A percentile compares a stretch with the other conserved stretches of the same genome.
Conservation (phyloP, 2,329 filamentous ascomycete genomes). For the Pestalotiopsis sp. region DNA sequence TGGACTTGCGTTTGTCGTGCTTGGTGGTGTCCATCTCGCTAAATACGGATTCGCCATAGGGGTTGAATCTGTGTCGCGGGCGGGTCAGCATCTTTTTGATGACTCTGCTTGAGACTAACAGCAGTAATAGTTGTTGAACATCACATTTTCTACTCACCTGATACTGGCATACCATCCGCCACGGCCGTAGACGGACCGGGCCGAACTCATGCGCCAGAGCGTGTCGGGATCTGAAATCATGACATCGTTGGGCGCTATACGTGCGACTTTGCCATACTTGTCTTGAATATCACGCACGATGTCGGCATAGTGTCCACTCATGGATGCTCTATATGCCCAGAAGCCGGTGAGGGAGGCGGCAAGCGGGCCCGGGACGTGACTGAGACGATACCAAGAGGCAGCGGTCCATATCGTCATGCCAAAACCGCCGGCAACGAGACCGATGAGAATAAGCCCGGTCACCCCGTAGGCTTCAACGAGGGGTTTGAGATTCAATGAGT, state of each 20-base stretch:
- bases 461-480: not conserved
- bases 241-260: constrained; percentile 9
- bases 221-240: constrained; percentile 10
- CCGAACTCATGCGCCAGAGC: constrained; percentile 10
- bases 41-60: constrained; percentile 9
- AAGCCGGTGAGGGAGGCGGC: constrained; percentile 6
- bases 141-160: not conserved
- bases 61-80: not conserved
- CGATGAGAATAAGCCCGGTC: not conserved
- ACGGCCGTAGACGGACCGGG: constrained; percentile 3
- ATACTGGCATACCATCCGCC: constrained; percentile 7
- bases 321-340: not conserved
- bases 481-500: not conserved
- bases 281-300: not conserved
- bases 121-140: too few species aligned
- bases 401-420: not conserved
- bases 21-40: constrained; percentile 7
- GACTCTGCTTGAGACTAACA: not conserved
- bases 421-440: not conserved
- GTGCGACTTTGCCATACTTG: constrained; percentile 9
- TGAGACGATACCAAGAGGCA: constrained; percentile 2
- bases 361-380: constrained; percentile 8
- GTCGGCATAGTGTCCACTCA: not conserved
- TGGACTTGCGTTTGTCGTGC: constrained; percentile 13
- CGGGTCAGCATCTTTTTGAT: not conserved